These are phyloP conservation scores for Elymus sibiricus DNA, from an alignment of 176 grass and related monocot genomes.

Conservation along the genomic window DNA sequence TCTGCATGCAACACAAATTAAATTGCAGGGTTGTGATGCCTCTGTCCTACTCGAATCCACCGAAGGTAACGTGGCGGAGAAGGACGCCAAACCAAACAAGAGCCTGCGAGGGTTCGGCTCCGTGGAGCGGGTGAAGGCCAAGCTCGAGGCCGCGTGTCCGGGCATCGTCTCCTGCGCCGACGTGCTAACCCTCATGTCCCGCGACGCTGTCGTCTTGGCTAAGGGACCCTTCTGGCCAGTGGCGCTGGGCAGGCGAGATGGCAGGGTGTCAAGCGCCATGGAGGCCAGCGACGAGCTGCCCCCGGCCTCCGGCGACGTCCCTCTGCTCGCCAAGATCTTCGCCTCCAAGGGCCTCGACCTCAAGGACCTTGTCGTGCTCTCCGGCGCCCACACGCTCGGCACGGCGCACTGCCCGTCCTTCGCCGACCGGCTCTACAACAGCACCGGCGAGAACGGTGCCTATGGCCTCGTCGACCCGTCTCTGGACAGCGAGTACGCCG, in stretches of 20 bases:
- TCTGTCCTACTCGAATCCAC: constrained; percentile 55
- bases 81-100: constrained; percentile 48
- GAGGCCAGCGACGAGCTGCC: background rate
- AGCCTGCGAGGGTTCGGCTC: constrained; percentile 53
- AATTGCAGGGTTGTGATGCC: constrained; percentile 61
- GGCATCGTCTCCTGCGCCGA: background rate
- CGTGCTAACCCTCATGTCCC: background rate
- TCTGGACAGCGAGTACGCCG: background rate
- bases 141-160: constrained; percentile 28
- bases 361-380: background rate
- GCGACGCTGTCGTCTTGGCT: background rate
- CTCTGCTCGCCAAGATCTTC: background rate
- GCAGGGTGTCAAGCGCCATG: background rate
- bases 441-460: background rate
- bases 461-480: background rate
- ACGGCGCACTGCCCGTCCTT: background rate
- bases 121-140: constrained; percentile 58
- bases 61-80: constrained; percentile 30
- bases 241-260: background rate
- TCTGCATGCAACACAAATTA: background rate
- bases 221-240: background rate
- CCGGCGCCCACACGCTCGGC: background rate
- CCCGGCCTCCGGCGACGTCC: background rate
- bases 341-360: background rate
- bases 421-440: background rate